A percentile compares a stretch with the other conserved stretches of the same genome.
Conservation (phyloP, 1,139 yeast genomes). For the Ashbya aceris region DNA sequence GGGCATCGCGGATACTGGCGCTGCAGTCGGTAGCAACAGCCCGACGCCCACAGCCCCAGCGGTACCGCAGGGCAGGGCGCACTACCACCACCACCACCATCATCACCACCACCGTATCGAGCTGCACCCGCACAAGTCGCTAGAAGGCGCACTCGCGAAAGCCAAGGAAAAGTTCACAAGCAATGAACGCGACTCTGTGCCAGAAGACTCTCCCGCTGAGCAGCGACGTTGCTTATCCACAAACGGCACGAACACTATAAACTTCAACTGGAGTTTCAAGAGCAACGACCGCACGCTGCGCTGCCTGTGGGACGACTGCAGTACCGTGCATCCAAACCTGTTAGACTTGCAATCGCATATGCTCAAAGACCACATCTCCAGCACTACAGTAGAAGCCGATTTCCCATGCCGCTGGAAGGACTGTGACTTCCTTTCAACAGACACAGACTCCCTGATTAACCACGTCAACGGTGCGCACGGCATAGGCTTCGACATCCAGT, state of each 20-base stretch:
- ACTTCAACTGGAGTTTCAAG: conserved; percentile 33
- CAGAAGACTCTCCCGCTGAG: neutral
- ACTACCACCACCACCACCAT: neutral
- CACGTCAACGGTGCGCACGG: conserved; percentile 54
- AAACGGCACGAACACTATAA: conserved; percentile 20
- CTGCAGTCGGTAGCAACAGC: neutral
- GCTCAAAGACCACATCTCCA: conserved; percentile 44
- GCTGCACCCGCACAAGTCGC: conserved; percentile 7
- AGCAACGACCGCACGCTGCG: conserved; percentile 16
- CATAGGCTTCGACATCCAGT: conserved; percentile 27
- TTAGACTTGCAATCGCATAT: conserved; percentile 49
- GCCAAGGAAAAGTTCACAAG: neutral
- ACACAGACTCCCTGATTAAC: conserved; percentile 43
- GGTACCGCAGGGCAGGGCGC: neutral
- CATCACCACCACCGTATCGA: conserved; percentile 9
- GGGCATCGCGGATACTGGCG: neutral
- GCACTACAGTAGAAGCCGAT: conserved; percentile 6
- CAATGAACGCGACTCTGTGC: neutral
- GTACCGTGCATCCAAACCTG: conserved; percentile 32
- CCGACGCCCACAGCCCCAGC: neutral
- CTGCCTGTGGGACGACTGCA: conserved; percentile 55
- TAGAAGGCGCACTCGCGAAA: neutral
- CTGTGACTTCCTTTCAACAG: conserved; percentile 49
- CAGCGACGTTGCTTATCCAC: neutral
- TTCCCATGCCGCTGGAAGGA: conserved; percentile 59